These are phyloP conservation scores for Amoebophrya sp. DNA, from an alignment of 169 alveolate genomes.

Conservation along the genomic window DNA sequence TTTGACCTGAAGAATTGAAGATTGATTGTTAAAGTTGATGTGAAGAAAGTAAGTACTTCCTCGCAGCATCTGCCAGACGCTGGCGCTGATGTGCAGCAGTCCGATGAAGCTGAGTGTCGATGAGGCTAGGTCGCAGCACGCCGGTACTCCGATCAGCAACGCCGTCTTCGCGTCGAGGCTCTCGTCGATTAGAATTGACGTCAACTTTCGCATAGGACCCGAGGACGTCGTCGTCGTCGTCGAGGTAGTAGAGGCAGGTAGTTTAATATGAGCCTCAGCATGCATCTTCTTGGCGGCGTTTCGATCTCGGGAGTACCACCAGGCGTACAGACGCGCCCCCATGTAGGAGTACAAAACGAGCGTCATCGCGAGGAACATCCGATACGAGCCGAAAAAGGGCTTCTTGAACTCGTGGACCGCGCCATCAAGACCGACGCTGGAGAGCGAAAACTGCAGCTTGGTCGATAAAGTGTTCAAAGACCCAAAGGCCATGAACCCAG, in stretches of 20 bases:
- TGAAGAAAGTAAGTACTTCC: not conserved
- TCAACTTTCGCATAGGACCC: too few relatives aligned
- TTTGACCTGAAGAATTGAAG: not conserved
- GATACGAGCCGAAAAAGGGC: slow-evolving; percentile 16
- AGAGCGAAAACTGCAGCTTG: slow-evolving; percentile 9
- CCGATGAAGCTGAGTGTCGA: slow-evolving; percentile 6
- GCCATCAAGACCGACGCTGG: slow-evolving; percentile 4
- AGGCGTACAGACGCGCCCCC: not conserved
- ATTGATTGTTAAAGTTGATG: not conserved
- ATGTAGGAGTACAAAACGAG: not conserved
- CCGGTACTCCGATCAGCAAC: not conserved
- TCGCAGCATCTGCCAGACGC: slow-evolving; percentile 19
- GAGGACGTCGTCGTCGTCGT: too few relatives aligned
- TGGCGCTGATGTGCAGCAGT: slow-evolving; percentile 8
- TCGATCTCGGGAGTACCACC: not conserved
- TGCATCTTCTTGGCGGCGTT: too few relatives aligned
- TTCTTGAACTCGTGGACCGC: slow-evolving; percentile 10
- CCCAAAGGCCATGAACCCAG: slow-evolving; percentile 13
- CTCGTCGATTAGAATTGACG: not conserved
- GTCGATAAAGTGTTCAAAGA: slow-evolving; percentile 14
- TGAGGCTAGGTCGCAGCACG: not conserved
- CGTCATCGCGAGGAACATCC: slow-evolving; percentile 11
- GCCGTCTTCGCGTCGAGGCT: too few relatives aligned
- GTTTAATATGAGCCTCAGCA: too few relatives aligned
- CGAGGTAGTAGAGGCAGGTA: too few relatives aligned